A percentile compares a stretch with the other conserved stretches of the same genome.
These are phyloP conservation scores for Aspergillus bombycis DNA, from an alignment of 2,329 filamentous ascomycete species.

Conservation along the genomic window DNA sequence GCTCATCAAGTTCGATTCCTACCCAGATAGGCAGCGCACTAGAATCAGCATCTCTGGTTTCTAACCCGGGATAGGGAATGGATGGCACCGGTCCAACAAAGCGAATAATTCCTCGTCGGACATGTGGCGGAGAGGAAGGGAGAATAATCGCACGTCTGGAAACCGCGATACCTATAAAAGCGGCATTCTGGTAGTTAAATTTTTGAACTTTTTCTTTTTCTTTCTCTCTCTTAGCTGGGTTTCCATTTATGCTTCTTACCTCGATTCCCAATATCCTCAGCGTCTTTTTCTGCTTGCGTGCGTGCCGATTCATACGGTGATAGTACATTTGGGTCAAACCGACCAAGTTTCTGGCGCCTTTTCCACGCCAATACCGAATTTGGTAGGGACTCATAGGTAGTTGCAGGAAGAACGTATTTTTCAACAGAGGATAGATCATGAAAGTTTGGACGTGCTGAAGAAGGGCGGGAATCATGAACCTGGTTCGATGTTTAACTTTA, in stretches of 20 bases:
- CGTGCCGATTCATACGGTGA: constrained; percentile 73
- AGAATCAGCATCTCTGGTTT: constrained; percentile 23
- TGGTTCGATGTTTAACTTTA: constrained; percentile 39
- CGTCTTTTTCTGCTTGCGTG: constrained; percentile 62
- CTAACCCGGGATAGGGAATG: constrained; percentile 40
- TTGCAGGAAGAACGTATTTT: constrained; percentile 86
- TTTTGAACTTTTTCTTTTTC: neutral
- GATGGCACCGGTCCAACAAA: constrained; percentile 47
- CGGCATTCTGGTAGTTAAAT: neutral
- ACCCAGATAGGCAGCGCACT: constrained; percentile 53
- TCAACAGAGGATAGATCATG: constrained; percentile 78
- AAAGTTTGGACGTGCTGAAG: constrained; percentile 75
- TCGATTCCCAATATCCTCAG: constrained; percentile 66
- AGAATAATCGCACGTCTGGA: constrained; percentile 48
- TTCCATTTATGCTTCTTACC: constrained; percentile 50
- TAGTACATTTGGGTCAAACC: constrained; percentile 86
- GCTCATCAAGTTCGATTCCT: constrained; percentile 65
- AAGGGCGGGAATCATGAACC: constrained; percentile 80
- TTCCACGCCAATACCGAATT: constrained; percentile 96
- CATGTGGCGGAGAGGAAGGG: constrained; percentile 46
- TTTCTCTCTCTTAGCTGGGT: neutral
- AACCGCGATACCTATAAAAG: constrained; percentile 44
- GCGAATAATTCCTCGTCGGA: constrained; percentile 47
- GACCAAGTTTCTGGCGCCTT: constrained; percentile 89
- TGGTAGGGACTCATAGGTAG: constrained; percentile 81